phyloP scores from a whole-genome alignment of 148 eudicot genomes.

The Heliosperma pusillum region DNA sequence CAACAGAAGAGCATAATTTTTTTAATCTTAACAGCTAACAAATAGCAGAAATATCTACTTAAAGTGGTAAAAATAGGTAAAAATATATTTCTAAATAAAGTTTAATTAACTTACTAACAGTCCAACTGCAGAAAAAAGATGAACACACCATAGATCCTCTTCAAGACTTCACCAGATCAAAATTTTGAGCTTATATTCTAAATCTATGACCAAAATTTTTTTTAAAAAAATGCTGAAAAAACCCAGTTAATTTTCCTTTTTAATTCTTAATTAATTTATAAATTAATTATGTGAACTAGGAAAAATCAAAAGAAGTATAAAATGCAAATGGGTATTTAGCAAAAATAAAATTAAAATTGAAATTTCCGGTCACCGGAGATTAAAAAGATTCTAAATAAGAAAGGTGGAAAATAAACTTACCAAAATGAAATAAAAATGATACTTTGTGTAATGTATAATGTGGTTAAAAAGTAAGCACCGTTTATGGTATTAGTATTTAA shows the following conservation, averaged over 20 bases:
- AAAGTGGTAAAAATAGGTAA: constrained; percentile 1
- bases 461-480: constrained; percentile 46
- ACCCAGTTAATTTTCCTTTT: constrained; percentile 18
- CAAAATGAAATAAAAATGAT: constrained; percentile 47
- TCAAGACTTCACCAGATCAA: constrained; percentile 43
- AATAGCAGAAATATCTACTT: constrained; percentile 13
- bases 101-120: constrained; percentile 48
- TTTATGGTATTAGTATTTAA: constrained; percentile 43
- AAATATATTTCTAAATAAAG: constrained; percentile 8
- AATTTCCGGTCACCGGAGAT: constrained; percentile 26
- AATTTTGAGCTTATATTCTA: constrained; percentile 21
- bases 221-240: constrained; percentile 18
- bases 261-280: background rate
- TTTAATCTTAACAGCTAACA: constrained; percentile 15
- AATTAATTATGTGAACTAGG: constrained; percentile 5
- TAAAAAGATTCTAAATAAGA: constrained; percentile 17
- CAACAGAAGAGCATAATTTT: constrained; percentile 6
- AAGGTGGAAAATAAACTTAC: constrained; percentile 30
- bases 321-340: constrained; percentile 29
- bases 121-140: constrained; percentile 23
- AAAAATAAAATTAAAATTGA: constrained; percentile 3
- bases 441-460: constrained; percentile 40
- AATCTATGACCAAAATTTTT: constrained; percentile 25
- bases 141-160: constrained; percentile 37
- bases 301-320: constrained; percentile 24